Evolutionary conservation across 768 basidiomycete species (phyloP), one percentile per base, ranked within the genome.

Genomic region (Panaeolus papilionaceus): DNA sequence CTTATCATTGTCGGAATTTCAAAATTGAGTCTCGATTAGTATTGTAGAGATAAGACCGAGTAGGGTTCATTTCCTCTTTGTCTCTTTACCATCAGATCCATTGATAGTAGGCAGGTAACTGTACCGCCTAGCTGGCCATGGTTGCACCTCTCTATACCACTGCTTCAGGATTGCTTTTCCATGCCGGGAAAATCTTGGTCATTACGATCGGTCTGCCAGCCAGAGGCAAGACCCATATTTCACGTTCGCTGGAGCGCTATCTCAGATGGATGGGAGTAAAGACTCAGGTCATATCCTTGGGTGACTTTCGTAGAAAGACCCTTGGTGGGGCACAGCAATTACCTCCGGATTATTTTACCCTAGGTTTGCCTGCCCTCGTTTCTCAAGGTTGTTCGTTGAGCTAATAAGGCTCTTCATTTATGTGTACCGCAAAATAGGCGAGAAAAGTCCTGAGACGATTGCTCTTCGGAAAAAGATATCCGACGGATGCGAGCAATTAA

Each of bases 251-350:
- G 12, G 97, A 99, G 77, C 89, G 98, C n/a, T 99, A 99, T 79
- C 86, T 99, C 1, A 86, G 95, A 77, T 99, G 98, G 98, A 93
- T 95, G 79, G 98, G 98, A 38, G 94, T 99, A 64, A 98, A 97
- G 79, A 97, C 95, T 0, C 88, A 92, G 70, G 98, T 99, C 64
- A 90, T 98, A 66, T 96, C 95, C 6, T 83, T 99, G 10, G 98
- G 98, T 23, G 98, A 99, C 79, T 96, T 97, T 78, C 88, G 98
- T 58, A 82, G 98, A 64, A 94, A 95, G 83, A 88, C 90, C 0
- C 81, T 99, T 16, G 98, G 98, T 8, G 91, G 92, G 0, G 93
- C 95, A 0, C 87, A 95, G 79, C 89, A 91, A 62, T 82, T 99
- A 4, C 98, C 98, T 0, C 81, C 89, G 0, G 98, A 99, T 77